phyloP scores from a whole-genome alignment of 345 rosid genomes.

The Eucalyptus regnans region DNA sequence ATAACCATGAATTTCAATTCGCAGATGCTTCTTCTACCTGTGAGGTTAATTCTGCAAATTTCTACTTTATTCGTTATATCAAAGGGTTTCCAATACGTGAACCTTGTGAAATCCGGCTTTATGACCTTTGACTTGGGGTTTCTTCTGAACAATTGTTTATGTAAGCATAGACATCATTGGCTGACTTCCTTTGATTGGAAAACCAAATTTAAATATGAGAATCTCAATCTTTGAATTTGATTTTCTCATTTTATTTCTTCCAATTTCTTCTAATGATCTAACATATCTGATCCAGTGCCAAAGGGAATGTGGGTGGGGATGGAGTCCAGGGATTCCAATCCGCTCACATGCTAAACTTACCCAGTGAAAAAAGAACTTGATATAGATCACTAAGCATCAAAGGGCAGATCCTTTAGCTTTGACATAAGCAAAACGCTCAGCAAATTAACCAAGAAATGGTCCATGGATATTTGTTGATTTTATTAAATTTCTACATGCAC shows the following conservation, averaged over 20 bases:
- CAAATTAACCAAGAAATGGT: not conserved
- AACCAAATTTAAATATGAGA: not conserved
- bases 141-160: not conserved
- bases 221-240: not conserved
- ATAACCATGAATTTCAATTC: not conserved
- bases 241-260: not conserved
- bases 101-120: not conserved
- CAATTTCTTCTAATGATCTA: not conserved
- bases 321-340: not conserved
- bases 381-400: not conserved
- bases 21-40: not conserved
- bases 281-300: not conserved
- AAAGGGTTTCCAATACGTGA: not conserved
- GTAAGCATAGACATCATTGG: not conserved
- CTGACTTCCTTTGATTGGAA: not conserved
- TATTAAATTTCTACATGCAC: not conserved
- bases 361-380: not conserved
- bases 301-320: not conserved
- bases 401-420: not conserved
- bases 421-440: not conserved
- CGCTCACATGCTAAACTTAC: not conserved
- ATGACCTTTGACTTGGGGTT: not conserved
- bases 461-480: not conserved
- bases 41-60: not conserved
- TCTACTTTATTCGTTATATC: not conserved